A percentile compares a stretch with the other conserved stretches of the same genome.
phyloP scores from a whole-genome alignment of 2,329 filamentous ascomycete species.

The Arachnomyces sp. region DNA sequence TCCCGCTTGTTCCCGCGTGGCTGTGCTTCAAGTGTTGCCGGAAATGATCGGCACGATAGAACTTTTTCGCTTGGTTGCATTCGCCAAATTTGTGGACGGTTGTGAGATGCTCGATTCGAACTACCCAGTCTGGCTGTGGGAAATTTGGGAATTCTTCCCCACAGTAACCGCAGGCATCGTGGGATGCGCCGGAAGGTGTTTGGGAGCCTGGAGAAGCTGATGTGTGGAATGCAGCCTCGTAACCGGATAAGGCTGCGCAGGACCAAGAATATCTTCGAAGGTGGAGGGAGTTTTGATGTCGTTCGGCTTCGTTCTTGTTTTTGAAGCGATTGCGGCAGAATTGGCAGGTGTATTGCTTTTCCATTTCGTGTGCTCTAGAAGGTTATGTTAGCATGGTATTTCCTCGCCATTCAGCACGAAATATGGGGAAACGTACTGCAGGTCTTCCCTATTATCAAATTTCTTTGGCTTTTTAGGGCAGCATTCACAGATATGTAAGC shows the following conservation, averaged over 20 bases:
- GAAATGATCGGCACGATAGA: constrained; percentile 95
- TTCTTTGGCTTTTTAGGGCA: constrained; percentile 97
- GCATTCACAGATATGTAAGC: constrained; percentile 74
- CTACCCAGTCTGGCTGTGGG: constrained; percentile 77
- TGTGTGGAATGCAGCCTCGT: constrained; percentile 77
- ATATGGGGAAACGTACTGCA: constrained; percentile 56
- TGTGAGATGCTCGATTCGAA: constrained; percentile 76
- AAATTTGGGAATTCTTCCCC: constrained; percentile 76
- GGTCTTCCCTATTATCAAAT: constrained; percentile 74
- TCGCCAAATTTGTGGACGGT: constrained; percentile 93
- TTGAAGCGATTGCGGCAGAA: constrained; percentile 96
- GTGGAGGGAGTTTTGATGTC: constrained; percentile 92
- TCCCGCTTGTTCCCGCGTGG: constrained; percentile 89
- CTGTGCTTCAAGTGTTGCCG: constrained; percentile 97
- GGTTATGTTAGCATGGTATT: not conserved
- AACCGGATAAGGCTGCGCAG: constrained; percentile 71
- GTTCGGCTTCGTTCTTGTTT: constrained; percentile 96
- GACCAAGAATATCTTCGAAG: constrained; percentile 93
- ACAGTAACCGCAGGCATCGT: constrained; percentile 87
- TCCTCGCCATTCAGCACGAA: not conserved
- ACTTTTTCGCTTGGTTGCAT: constrained; percentile 97
- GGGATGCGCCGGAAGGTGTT: constrained; percentile 26
- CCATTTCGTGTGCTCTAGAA: constrained; percentile 71
- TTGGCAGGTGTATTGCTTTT: constrained; percentile 91
- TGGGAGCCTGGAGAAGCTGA: constrained; percentile 46